Conservation (phyloP, 2,329 filamentous ascomycete genomes). For the Aspergillus pseudonomiae region DNA sequence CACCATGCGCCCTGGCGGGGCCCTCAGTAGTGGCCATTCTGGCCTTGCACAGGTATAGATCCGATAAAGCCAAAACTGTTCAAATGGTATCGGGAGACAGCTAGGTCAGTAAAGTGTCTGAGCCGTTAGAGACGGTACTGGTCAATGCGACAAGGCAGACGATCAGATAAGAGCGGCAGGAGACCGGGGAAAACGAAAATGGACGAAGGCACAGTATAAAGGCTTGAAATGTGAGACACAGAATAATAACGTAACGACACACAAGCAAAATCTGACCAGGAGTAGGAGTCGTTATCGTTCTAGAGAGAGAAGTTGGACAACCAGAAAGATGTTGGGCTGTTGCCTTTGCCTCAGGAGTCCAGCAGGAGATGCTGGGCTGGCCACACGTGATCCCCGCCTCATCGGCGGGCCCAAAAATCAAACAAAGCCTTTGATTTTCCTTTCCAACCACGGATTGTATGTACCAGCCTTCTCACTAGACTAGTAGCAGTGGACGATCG, state of each 20-base stretch:
- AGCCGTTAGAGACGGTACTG: background rate
- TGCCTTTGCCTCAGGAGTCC: constrained; percentile 5
- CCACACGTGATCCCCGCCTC: constrained; percentile 7
- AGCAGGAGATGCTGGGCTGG: constrained; percentile 2
- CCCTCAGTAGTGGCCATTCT: constrained; percentile 39
- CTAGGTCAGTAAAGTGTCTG: background rate
- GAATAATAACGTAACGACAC: background rate
- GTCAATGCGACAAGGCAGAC: background rate
- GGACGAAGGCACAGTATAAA: background rate
- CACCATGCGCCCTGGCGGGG: constrained; percentile 51
- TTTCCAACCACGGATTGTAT: background rate
- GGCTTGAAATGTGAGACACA: background rate
- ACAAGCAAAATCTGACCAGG: background rate
- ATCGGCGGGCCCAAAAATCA: background rate
- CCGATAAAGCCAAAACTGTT: background rate
- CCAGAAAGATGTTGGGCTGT: background rate
- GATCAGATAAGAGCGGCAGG: constrained; percentile 8
- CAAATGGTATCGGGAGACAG: background rate
- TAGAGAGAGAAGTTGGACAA: background rate
- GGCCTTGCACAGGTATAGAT: constrained; percentile 6
- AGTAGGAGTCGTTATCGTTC: background rate
- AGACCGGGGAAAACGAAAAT: background rate
- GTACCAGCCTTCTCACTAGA: background rate
- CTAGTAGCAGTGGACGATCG: background rate
- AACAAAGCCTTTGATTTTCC: background rate